Evolutionary conservation across 1,284 basidiomycete genomes (phyloP).

Genomic region (Austroboletus novae-zelandiae): DNA sequence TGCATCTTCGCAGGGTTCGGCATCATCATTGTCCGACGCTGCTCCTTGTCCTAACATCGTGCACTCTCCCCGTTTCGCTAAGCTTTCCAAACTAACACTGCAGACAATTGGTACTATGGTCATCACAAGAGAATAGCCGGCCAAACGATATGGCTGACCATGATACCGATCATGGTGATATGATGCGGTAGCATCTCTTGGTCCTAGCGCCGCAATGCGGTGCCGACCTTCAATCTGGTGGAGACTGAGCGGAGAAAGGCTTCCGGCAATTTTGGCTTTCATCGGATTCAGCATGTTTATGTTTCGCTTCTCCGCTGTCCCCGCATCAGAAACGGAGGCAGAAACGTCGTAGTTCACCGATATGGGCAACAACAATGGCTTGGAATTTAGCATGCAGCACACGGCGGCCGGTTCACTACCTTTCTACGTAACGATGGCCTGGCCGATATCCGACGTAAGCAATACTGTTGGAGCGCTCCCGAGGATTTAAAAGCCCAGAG

Average conservation of each 20-base stretch:
- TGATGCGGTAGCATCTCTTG: not conserved
- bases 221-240: conserved; percentile 2
- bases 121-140: too few species aligned
- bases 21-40: not conserved
- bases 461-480: conserved; percentile 6
- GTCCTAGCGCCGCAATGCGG: not conserved
- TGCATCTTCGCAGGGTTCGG: not conserved
- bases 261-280: not conserved
- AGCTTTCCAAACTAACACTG: too few species aligned
- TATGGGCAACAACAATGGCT: conserved; percentile 6
- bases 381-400: conserved; percentile 4
- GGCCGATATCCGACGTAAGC: conserved; percentile 17
- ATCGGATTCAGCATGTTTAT: conserved; percentile 1
- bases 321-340: conserved; percentile 8
- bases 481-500: conserved; percentile 22
- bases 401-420: not conserved
- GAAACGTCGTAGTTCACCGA: conserved; percentile 6
- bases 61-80: too few species aligned
- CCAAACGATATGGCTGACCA: not conserved
- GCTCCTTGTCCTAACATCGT: too few species aligned
- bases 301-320: conserved; percentile 12
- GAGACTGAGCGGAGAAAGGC: not conserved
- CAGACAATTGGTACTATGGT: too few species aligned
- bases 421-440: conserved; percentile 22
- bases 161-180: not conserved